Percentiles rank a stretch among this genome's conserved stretches.
These are phyloP conservation scores for Pontederia paniculata DNA, from an alignment of 176 grass and related monocot genomes.

Conservation along the genomic window DNA sequence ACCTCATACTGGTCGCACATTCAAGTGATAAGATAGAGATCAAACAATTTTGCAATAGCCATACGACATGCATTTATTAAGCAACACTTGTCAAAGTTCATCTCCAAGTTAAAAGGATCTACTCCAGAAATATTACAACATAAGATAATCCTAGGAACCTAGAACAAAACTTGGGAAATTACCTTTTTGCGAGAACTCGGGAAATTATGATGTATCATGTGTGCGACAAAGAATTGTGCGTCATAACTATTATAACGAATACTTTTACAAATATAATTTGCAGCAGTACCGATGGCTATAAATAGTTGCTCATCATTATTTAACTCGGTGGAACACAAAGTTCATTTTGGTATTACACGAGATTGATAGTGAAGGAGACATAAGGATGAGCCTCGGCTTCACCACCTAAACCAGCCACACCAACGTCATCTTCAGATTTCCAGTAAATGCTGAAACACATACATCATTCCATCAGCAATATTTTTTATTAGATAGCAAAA, in stretches of 20 bases:
- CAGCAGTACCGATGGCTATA: neutral
- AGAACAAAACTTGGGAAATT: slow-evolving; percentile 6
- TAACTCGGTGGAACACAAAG: neutral
- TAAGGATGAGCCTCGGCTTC: slow-evolving; percentile 78
- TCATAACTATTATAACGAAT: neutral
- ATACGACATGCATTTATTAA: neutral
- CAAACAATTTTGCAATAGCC: neutral
- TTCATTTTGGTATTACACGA: slow-evolving; percentile 34
- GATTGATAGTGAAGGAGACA: slow-evolving; percentile 88
- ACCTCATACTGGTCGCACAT: too few species aligned
- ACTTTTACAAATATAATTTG: slow-evolving; percentile 6
- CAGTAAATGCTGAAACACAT: slow-evolving; percentile 57
- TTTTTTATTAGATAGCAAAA: neutral
- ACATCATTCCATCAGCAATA: slow-evolving; percentile 4
- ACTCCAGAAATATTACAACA: slow-evolving; percentile 3
- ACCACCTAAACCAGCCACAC: slow-evolving; percentile 52
- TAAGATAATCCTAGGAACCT: neutral
- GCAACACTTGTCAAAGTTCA: neutral
- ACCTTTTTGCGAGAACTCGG: too few species aligned
- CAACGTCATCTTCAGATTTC: slow-evolving; percentile 72
- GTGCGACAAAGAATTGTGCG: too few species aligned
- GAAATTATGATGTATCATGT: neutral
- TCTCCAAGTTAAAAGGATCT: neutral
- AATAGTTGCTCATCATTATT: neutral
- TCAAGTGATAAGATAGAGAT: too few species aligned